Evolutionary conservation across 1,284 basidiomycete species (phyloP), one percentile per base, ranked within the genome.

Genomic region (Cutaneotrichosporon sp.): DNA sequence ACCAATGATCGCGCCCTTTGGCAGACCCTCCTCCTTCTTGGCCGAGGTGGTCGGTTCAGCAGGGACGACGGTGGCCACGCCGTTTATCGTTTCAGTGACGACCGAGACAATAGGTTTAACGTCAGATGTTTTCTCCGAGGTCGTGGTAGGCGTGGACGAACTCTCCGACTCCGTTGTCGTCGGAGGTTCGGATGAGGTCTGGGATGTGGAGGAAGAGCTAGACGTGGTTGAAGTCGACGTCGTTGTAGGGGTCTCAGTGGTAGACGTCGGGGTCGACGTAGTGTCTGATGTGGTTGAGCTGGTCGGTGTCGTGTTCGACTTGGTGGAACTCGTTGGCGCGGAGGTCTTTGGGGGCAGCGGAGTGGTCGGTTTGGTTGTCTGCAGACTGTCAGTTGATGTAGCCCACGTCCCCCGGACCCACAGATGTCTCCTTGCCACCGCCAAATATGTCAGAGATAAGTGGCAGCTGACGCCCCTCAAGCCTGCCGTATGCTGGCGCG

Each of bases 1-100:
- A 38, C 69, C 74, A 33, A 73, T 66, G 51, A 76, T 74, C 2
- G 71, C 70, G n/a, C 64, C 63, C 4, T 65, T 71, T 10, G 66
- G 60, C 15, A 76, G 63, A 0, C 59, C 33, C 35, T 55, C 56
- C 7, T 42, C 33, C n/a, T 41, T 41, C 23, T 55, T 39, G 43
- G 36, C 21, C 30, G 21, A n/a, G 23, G 30, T 14, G 48, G 46
- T 15, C 12, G 58, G 39, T 10, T 20, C 18, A 13, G 18, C 26
- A 18, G 45, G 39, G 15, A 60, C 51, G 12, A 60, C 46, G 2
- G 52, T 45, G 5, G 55, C 41, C 1, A 53, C 30, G 4, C 52
- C 14, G 17, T 58, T 42, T 8, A 60, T 47, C 4, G 57, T 42
- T 5, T 51, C 41, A 12, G 42, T 56, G 14, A 53, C 26, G n/a